Evolutionary conservation across 2,329 filamentous ascomycete genomes (phyloP).

Genomic region (Fragosphaeria purpurea): DNA sequence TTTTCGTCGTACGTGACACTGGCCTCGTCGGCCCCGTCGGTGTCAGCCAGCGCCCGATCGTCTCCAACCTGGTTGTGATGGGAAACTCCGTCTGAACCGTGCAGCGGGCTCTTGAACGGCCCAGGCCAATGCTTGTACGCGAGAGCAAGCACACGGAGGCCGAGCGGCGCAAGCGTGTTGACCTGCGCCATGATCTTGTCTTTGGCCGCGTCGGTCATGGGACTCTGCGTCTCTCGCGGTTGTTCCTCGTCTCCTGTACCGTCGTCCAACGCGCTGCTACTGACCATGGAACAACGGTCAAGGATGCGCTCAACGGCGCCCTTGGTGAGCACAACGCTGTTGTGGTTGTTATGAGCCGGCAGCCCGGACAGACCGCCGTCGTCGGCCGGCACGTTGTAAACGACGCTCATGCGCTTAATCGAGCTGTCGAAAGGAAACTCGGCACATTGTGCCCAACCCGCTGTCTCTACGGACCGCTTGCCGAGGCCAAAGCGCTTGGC

Average conservation of each 20-base stretch:
- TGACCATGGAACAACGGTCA: conserved; percentile 42
- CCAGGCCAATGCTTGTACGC: conserved; percentile 53
- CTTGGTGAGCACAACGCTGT: conserved; percentile 50
- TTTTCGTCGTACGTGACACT: neutral
- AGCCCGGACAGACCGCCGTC: conserved; percentile 18
- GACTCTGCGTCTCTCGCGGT: conserved; percentile 23
- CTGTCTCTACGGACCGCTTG: conserved; percentile 40
- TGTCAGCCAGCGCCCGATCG: conserved; percentile 8
- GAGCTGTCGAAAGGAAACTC: conserved; percentile 73
- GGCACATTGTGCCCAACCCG: conserved; percentile 52
- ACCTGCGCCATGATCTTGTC: conserved; percentile 42
- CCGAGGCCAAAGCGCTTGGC: conserved; percentile 55
- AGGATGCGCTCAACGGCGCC: conserved; percentile 52
- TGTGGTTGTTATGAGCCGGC: conserved; percentile 26
- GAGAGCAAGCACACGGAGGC: conserved; percentile 62
- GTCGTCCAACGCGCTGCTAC: conserved; percentile 22
- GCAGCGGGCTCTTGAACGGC: conserved; percentile 24
- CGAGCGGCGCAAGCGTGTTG: conserved; percentile 52
- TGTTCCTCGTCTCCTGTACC: conserved; percentile 24
- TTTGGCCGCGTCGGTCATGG: conserved; percentile 42
- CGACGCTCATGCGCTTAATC: conserved; percentile 71
- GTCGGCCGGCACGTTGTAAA: conserved; percentile 45
- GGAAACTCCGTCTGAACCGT: neutral
- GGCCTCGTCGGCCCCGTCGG: conserved; percentile 16
- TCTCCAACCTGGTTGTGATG: neutral